Conservation (phyloP, 2,329 filamentous ascomycete species). For the Neonectria hederae region DNA sequence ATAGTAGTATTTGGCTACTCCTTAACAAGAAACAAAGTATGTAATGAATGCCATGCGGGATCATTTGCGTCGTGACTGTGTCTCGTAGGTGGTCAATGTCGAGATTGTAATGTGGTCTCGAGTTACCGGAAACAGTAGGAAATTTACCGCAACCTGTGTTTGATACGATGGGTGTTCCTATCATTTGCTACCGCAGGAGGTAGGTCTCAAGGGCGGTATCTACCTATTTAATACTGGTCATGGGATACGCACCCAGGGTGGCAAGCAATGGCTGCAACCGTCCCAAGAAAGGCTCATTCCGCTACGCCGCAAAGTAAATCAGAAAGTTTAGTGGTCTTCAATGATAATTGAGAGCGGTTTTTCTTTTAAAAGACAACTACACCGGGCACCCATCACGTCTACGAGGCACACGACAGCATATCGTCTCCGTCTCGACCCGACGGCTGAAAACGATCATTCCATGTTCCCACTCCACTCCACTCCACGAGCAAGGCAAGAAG, state of each 20-base stretch:
- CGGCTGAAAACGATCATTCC: neutral
- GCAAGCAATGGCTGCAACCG: too few relatives aligned
- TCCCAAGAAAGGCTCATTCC: too few relatives aligned
- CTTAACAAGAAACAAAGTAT: neutral
- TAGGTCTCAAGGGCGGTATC: too few relatives aligned
- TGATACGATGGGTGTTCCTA: neutral
- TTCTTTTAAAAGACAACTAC: neutral
- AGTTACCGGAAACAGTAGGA: neutral
- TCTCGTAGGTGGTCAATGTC: neutral
- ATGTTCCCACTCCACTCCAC: neutral
- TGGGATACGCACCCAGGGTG: too few relatives aligned
- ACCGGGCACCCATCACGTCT: neutral
- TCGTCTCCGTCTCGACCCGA: neutral
- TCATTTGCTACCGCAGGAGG: too few relatives aligned
- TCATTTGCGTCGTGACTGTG: neutral
- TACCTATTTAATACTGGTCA: too few relatives aligned
- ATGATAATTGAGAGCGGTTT: neutral
- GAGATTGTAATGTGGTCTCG: neutral
- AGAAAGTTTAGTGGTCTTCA: neutral
- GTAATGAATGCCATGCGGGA: neutral
- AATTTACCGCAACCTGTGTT: too few relatives aligned
- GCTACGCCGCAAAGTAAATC: too few relatives aligned
- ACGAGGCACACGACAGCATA: neutral
- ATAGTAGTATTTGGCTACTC: constrained; percentile 8
- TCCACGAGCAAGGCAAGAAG: neutral